phyloP scores from a whole-genome alignment of 2,329 filamentous ascomycete genomes.

The Colletotrichum sublineola region DNA sequence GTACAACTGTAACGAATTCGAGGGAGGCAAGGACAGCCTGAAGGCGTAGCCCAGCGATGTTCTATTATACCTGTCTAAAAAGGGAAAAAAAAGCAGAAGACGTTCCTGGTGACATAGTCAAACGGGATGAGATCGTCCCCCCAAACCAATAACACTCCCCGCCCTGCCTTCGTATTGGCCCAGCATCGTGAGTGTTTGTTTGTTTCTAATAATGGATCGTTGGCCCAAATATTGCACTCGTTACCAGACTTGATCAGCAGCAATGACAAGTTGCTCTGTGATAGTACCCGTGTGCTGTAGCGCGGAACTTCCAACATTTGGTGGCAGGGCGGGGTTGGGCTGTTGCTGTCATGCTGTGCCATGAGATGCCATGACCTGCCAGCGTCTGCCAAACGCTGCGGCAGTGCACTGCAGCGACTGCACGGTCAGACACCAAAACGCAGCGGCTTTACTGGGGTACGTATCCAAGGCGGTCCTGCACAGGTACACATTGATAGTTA shows the following conservation, averaged over 20 bases:
- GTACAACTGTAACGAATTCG: conserved; percentile 85
- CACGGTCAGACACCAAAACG: conserved; percentile 21
- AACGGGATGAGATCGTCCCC: neutral
- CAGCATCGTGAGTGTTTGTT: conserved; percentile 8
- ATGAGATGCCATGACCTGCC: neutral
- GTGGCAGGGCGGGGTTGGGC: conserved; percentile 2
- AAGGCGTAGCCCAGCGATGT: conserved; percentile 48
- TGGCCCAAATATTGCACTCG: neutral
- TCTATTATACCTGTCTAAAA: conserved; percentile 12
- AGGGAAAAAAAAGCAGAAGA: conserved; percentile 9
- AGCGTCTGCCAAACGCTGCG: conserved; percentile 14
- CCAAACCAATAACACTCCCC: neutral
- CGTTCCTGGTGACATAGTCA: neutral
- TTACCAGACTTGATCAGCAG: conserved; percentile 3
- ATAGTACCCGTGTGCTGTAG: neutral
- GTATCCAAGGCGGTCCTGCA: too few relatives aligned
- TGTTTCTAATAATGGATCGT: conserved; percentile 14
- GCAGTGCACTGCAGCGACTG: neutral
- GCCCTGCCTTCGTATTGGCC: neutral
- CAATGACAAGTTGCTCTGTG: conserved; percentile 24
- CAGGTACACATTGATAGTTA: too few relatives aligned
- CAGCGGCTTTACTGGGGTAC: neutral
- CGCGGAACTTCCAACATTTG: neutral
- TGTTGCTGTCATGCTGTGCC: neutral
- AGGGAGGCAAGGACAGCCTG: conserved; percentile 78